Evolutionary conservation across 2,329 filamentous ascomycete species (phyloP).

Genomic region (Fusarium pseudoanthophilum): DNA sequence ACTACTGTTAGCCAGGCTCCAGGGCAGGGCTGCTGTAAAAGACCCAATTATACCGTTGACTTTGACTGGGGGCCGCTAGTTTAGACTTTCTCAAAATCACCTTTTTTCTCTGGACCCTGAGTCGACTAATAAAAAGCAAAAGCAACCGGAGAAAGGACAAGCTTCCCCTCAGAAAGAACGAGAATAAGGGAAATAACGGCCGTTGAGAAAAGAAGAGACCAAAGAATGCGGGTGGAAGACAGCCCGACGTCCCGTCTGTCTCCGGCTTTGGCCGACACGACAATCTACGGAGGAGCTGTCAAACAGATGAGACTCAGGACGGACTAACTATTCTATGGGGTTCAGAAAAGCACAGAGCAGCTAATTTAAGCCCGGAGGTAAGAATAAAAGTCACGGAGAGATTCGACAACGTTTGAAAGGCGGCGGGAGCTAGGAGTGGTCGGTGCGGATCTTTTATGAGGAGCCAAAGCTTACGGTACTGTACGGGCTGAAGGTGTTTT

Average conservation of each 20-base stretch:
- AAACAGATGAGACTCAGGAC: not conserved
- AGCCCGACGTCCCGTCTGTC: not conserved
- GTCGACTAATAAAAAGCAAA: slow-evolving; percentile 43
- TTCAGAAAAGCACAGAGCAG: not conserved
- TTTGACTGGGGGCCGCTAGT: not conserved
- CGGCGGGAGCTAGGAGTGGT: slow-evolving; percentile 27
- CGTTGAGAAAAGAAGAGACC: not conserved
- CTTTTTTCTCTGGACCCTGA: slow-evolving; percentile 30
- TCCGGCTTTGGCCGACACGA: slow-evolving; percentile 44
- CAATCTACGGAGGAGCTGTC: not conserved
- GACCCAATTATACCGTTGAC: not conserved
- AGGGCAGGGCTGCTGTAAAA: not conserved
- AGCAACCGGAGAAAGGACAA: slow-evolving; percentile 23
- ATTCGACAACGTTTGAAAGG: slow-evolving; percentile 12
- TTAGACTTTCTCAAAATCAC: slow-evolving; percentile 23
- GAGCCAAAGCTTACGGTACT: not conserved
- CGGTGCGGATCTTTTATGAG: slow-evolving; percentile 25
- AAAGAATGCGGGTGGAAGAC: not conserved
- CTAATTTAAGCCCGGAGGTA: slow-evolving; percentile 14
- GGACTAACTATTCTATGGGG: not conserved
- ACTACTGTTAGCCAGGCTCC: not conserved
- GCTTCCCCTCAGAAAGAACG: slow-evolving; percentile 6
- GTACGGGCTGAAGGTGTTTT: not conserved
- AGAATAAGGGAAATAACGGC: not conserved
- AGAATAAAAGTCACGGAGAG: not conserved